Percentiles rank a stretch among this genome's conserved stretches.
Conservation (phyloP, 2,329 filamentous ascomycete species). For the Gremmenia infestans region DNA sequence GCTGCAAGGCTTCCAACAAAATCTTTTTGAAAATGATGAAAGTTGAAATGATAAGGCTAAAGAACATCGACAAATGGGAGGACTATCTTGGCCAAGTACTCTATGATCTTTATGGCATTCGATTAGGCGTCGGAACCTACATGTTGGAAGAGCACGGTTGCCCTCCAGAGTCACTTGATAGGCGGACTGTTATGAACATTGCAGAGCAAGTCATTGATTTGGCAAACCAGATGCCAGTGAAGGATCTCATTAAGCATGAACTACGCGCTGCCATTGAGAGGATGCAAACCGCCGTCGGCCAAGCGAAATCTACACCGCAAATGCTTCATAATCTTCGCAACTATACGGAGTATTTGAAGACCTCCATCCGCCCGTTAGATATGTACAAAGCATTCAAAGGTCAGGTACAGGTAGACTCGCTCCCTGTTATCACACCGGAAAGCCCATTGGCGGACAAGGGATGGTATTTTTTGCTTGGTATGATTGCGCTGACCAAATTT, state of each 20-base stretch:
- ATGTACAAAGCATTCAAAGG: slow-evolving; percentile 80
- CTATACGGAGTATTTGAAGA: slow-evolving; percentile 74
- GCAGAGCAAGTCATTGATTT: slow-evolving; percentile 80
- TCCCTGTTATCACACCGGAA: slow-evolving; percentile 63
- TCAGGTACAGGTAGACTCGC: slow-evolving; percentile 66
- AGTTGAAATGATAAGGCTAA: slow-evolving; percentile 72
- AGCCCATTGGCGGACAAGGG: slow-evolving; percentile 71
- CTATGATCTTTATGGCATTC: slow-evolving; percentile 77
- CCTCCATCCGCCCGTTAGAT: slow-evolving; percentile 74
- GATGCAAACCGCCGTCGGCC: slow-evolving; percentile 81
- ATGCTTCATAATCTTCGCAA: slow-evolving; percentile 85
- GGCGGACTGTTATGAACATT: slow-evolving; percentile 71
- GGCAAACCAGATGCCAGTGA: slow-evolving; percentile 78
- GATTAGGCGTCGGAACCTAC: slow-evolving; percentile 62
- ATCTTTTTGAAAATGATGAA: slow-evolving; percentile 87
- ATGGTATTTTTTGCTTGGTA: slow-evolving; percentile 89
- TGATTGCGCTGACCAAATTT: slow-evolving; percentile 85
- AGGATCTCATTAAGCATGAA: slow-evolving; percentile 86
- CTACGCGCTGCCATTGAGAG: slow-evolving; percentile 87
- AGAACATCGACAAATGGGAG: slow-evolving; percentile 75
- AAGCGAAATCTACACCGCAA: slow-evolving; percentile 70
- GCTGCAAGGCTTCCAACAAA: slow-evolving; percentile 81
- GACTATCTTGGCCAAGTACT: slow-evolving; percentile 81
- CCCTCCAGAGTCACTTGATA: slow-evolving; percentile 70
- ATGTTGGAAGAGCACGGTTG: slow-evolving; percentile 77